These are phyloP conservation scores for Coix lacrymajobi DNA, from an alignment of 176 grass and related monocot genomes.

Conservation along the genomic window DNA sequence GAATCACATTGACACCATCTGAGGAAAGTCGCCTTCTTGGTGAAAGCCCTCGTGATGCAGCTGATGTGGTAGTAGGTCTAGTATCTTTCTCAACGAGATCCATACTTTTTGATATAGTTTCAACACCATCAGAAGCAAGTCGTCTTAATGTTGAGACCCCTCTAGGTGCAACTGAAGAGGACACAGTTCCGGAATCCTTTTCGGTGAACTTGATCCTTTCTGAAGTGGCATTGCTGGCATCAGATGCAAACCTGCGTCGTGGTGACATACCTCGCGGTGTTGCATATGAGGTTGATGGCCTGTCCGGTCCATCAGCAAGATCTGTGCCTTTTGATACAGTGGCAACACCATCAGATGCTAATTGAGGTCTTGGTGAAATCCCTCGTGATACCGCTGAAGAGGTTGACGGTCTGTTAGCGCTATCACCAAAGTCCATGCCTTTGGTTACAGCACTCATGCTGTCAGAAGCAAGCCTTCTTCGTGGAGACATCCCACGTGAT, in stretches of 20 bases:
- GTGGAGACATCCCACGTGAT: slow-evolving; percentile 38
- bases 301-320: slow-evolving; percentile 34
- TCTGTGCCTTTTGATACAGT: slow-evolving; percentile 23
- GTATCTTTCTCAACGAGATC: slow-evolving; percentile 26
- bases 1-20: slow-evolving; percentile 31
- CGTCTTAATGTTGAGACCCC: slow-evolving; percentile 27
- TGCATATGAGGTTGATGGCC: slow-evolving; percentile 40
- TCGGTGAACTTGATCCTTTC: slow-evolving; percentile 31
- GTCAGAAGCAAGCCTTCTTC: slow-evolving; percentile 46
- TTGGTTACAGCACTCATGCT: slow-evolving; percentile 26
- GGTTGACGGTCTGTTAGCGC: slow-evolving; percentile 13
- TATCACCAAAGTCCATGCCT: slow-evolving; percentile 29
- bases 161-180: slow-evolving; percentile 23
- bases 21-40: slow-evolving; percentile 35
- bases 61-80: slow-evolving; percentile 25
- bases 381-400: slow-evolving; percentile 25
- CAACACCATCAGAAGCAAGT: slow-evolving; percentile 29
- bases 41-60: slow-evolving; percentile 30
- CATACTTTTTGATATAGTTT: slow-evolving; percentile 26
- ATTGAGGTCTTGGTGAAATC: slow-evolving; percentile 22
- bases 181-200: slow-evolving; percentile 25
- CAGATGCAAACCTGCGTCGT: slow-evolving; percentile 32
- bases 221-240: slow-evolving; percentile 27
- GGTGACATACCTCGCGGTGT: slow-evolving; percentile 38
- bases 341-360: slow-evolving; percentile 18